Conservation (phyloP, 306 rosid genomes). For the Inga oerstediana region DNA sequence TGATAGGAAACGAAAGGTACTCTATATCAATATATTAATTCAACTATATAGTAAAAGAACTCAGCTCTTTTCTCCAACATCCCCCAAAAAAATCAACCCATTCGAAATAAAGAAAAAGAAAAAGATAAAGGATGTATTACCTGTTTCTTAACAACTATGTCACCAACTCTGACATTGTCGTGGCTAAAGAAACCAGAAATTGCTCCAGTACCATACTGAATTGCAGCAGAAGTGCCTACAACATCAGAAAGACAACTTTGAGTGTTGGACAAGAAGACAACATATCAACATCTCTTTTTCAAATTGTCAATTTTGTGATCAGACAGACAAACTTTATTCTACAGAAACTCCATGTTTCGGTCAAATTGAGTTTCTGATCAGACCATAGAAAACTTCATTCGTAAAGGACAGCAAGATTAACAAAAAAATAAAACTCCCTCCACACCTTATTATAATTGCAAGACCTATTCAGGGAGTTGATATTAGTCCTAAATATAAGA, state of each 20-base stretch:
- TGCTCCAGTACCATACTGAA: conserved; percentile 84
- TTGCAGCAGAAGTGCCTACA: conserved; percentile 85
- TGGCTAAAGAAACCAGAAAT: conserved; percentile 89
- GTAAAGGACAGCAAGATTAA: not conserved
- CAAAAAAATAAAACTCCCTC: not conserved
- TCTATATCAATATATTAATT: conserved; percentile 21
- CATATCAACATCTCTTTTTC: not conserved
- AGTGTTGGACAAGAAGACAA: not conserved
- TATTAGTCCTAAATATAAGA: no score
- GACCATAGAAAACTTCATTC: not conserved
- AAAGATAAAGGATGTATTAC: conserved; percentile 38
- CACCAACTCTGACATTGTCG: conserved; percentile 76
- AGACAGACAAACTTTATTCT: not conserved
- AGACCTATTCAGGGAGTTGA: no score
- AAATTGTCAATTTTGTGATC: not conserved
- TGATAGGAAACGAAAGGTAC: conserved; percentile 34
- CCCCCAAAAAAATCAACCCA: not conserved
- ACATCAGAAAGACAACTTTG: conserved; percentile 5
- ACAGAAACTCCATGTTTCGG: not conserved
- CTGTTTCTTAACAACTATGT: conserved; percentile 66
- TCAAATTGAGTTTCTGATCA: not conserved
- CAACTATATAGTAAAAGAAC: not conserved
- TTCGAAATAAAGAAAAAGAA: not conserved
- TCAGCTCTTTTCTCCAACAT: not conserved
- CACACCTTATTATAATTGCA: no score